Evolutionary conservation across 768 basidiomycete species (phyloP).

Genomic region (Clavulina sp.): DNA sequence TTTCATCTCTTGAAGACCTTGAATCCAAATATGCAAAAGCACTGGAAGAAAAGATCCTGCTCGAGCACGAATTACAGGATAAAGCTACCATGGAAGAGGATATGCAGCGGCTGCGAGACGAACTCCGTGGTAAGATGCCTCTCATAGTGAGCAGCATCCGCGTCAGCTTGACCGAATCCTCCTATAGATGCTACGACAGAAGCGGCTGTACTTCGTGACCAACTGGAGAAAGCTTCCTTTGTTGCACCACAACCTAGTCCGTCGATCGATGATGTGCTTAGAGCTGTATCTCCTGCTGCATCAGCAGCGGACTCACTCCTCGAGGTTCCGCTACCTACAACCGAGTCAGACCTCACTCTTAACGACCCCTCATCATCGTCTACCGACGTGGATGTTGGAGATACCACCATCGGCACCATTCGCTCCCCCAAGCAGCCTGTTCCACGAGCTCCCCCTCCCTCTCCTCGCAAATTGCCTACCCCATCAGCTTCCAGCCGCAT

Average conservation of each 20-base stretch:
- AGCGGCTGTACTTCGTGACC: slow-evolving; percentile 65
- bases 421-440: background rate
- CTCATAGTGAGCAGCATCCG: background rate
- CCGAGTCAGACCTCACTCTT: background rate
- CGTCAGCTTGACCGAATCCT: no score
- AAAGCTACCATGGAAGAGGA: slow-evolving; percentile 86
- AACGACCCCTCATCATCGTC: background rate
- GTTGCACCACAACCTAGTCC: no score
- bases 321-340: background rate
- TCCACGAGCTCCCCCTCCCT: background rate
- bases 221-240: slow-evolving; percentile 24
- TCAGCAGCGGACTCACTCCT: slow-evolving; percentile 2
- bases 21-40: slow-evolving; percentile 80
- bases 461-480: background rate
- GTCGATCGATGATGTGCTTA: no score
- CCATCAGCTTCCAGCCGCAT: slow-evolving; percentile 1
- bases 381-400: background rate
- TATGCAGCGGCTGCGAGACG: slow-evolving; percentile 78
- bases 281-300: slow-evolving; percentile 17
- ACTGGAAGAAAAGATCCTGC: slow-evolving; percentile 89
- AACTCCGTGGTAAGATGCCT: slow-evolving; percentile 56
- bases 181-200: slow-evolving; percentile 66
- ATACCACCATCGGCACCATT: background rate
- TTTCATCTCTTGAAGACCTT: slow-evolving; percentile 64
- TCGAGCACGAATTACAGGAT: slow-evolving; percentile 87